Evolutionary conservation across 768 basidiomycete species (phyloP).

Genomic region (Gymnopilus dilepis): DNA sequence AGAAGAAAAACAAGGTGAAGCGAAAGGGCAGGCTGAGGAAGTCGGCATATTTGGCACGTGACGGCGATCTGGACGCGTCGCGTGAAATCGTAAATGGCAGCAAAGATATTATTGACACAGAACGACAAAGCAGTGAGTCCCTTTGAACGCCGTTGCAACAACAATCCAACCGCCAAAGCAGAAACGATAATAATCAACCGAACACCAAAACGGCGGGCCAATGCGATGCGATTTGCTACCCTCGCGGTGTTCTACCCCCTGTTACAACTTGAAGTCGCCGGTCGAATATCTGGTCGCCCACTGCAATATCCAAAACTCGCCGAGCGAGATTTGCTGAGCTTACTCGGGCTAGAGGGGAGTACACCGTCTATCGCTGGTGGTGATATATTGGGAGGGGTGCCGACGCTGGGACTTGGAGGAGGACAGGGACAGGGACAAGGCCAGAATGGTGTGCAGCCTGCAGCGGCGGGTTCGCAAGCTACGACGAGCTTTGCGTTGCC

Average conservation of each 20-base stretch:
- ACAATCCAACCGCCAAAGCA: not conserved
- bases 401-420: not conserved
- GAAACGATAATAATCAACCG: not conserved
- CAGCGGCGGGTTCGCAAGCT: not conserved
- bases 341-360: constrained; percentile 12
- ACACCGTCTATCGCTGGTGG: not conserved
- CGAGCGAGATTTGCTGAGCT: constrained; percentile 17
- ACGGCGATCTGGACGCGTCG: constrained; percentile 5
- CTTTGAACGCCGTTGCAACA: not conserved
- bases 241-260: constrained; percentile 6
- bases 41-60: not conserved
- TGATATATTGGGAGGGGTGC: not conserved
- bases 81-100: not conserved
- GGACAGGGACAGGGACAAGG: not conserved
- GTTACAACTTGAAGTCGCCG: constrained; percentile 4
- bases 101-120: not conserved
- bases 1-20: no score
- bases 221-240: constrained; percentile 18
- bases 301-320: not conserved
- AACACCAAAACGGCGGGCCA: not conserved
- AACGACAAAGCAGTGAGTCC: not conserved
- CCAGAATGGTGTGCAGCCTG: not conserved
- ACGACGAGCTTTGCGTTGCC: not conserved
- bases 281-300: constrained; percentile 8
- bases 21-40: no score